phyloP scores from a whole-genome alignment of 2,329 filamentous ascomycete species.

The Cladophialophora bantiana region DNA sequence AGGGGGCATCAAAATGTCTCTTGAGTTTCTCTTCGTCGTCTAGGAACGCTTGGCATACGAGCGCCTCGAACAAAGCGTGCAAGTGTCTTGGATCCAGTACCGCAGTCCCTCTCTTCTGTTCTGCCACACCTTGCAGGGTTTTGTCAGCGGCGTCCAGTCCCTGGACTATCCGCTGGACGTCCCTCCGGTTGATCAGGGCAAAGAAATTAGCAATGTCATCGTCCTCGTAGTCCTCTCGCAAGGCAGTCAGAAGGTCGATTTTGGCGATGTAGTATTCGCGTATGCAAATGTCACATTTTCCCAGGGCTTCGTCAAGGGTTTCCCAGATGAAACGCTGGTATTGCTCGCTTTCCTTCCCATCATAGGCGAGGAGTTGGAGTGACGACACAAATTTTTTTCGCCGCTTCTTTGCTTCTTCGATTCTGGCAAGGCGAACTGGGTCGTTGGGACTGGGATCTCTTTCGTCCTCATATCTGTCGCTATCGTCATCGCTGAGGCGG shows the following conservation, averaged over 20 bases:
- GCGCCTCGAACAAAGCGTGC: slow-evolving; percentile 82
- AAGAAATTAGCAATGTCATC: slow-evolving; percentile 59
- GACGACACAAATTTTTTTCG: slow-evolving; percentile 71
- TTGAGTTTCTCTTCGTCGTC: slow-evolving; percentile 60
- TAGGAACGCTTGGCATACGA: slow-evolving; percentile 84
- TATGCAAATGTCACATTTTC: slow-evolving; percentile 72
- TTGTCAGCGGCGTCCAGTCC: slow-evolving; percentile 65
- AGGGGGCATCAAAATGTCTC: slow-evolving; percentile 79
- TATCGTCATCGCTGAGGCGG: slow-evolving; percentile 67
- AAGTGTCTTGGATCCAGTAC: slow-evolving; percentile 67
- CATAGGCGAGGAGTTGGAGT: slow-evolving; percentile 72
- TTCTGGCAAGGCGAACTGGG: slow-evolving; percentile 48
- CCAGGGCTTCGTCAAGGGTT: slow-evolving; percentile 66
- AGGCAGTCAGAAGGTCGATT: slow-evolving; percentile 65
- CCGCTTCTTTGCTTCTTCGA: slow-evolving; percentile 63
- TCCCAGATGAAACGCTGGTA: slow-evolving; percentile 67
- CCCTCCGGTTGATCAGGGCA: slow-evolving; percentile 64
- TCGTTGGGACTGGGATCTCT: slow-evolving; percentile 54
- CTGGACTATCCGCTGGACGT: slow-evolving; percentile 66
- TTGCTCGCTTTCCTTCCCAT: slow-evolving; percentile 64
- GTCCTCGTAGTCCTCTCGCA: slow-evolving; percentile 63
- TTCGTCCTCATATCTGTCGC: slow-evolving; percentile 67
- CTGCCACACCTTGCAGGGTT: slow-evolving; percentile 60
- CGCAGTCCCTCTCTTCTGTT: slow-evolving; percentile 58
- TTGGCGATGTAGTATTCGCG: slow-evolving; percentile 76